A percentile compares a stretch with the other conserved stretches of the same genome.
These are phyloP conservation scores for Trypanosoma brucei DNA, from an alignment of 208 protist species.

Conservation along the genomic window DNA sequence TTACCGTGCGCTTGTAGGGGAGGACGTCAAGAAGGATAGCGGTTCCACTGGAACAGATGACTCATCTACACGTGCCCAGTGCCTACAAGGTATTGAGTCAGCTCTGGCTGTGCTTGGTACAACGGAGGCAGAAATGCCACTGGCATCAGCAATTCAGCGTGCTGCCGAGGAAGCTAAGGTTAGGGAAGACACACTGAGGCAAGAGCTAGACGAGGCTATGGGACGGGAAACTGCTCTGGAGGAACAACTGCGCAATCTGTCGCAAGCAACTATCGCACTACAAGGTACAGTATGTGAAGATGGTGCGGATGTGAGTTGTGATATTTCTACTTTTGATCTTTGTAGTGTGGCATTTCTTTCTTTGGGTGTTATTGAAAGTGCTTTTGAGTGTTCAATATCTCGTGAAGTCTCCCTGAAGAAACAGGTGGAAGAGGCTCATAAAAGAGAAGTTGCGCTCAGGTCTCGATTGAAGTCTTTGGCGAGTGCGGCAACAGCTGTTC, in stretches of 20 bases:
- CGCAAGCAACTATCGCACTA: conserved; percentile 4
- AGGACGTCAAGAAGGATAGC: background rate
- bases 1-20: background rate
- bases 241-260: conserved; percentile 13
- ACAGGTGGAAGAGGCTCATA: conserved; percentile 3
- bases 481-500: conserved; percentile 6
- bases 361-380: conserved; percentile 15
- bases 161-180: conserved; percentile 1
- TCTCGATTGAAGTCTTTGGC: conserved; percentile 11
- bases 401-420: conserved; percentile 4
- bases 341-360: background rate
- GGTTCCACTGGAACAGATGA: background rate
- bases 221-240: conserved; percentile 9
- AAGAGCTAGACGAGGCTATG: conserved; percentile 5
- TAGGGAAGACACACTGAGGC: conserved; percentile 5
- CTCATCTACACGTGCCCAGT: background rate
- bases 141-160: background rate
- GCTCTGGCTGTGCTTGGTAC: background rate
- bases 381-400: background rate
- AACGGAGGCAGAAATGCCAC: background rate
- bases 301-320: background rate
- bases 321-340: background rate
- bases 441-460: conserved; percentile 8
- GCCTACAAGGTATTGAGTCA: background rate
- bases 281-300: conserved; percentile 8